These are phyloP conservation scores for Penicillium hesseltinei DNA, from an alignment of 2,329 filamentous ascomycete species.

Conservation along the genomic window DNA sequence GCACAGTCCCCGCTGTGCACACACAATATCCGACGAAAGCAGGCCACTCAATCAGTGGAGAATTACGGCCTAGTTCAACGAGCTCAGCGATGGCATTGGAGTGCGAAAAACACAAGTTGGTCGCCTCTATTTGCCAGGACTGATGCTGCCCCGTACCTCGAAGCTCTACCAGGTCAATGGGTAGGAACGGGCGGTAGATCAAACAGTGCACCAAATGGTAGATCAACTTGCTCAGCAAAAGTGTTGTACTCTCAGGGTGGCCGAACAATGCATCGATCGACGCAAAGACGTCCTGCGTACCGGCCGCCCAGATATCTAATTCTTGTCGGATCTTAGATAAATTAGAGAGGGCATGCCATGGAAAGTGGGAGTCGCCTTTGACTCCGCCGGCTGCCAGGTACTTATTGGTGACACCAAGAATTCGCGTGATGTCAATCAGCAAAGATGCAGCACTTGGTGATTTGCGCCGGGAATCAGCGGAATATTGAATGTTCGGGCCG, in stretches of 20 bases:
- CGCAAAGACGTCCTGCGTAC: constrained; percentile 75
- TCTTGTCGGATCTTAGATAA: constrained; percentile 83
- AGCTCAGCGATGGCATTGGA: constrained; percentile 84
- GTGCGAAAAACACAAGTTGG: constrained; percentile 80
- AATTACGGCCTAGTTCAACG: constrained; percentile 73
- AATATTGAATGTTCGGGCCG: constrained; percentile 72
- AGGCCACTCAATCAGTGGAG: constrained; percentile 76
- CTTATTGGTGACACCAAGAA: constrained; percentile 77
- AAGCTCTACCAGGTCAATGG: constrained; percentile 78
- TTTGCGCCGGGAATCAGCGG: constrained; percentile 66
- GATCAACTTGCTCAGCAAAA: constrained; percentile 80
- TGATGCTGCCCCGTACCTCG: constrained; percentile 79
- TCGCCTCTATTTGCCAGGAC: constrained; percentile 89
- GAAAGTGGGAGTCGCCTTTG: constrained; percentile 85
- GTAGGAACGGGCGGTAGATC: constrained; percentile 82
- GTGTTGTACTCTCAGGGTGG: constrained; percentile 71
- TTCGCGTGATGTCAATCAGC: constrained; percentile 79
- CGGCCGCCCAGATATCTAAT: constrained; percentile 79
- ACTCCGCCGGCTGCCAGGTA: constrained; percentile 83
- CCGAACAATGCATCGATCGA: constrained; percentile 73
- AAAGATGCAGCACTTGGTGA: constrained; percentile 74
- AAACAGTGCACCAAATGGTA: constrained; percentile 86
- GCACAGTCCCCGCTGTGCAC: constrained; percentile 81
- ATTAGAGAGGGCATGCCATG: constrained; percentile 83
- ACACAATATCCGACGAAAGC: constrained; percentile 84